Evolutionary conservation across 805 yeast genomes (phyloP).

Genomic region (Komagataella mondaviorum): DNA sequence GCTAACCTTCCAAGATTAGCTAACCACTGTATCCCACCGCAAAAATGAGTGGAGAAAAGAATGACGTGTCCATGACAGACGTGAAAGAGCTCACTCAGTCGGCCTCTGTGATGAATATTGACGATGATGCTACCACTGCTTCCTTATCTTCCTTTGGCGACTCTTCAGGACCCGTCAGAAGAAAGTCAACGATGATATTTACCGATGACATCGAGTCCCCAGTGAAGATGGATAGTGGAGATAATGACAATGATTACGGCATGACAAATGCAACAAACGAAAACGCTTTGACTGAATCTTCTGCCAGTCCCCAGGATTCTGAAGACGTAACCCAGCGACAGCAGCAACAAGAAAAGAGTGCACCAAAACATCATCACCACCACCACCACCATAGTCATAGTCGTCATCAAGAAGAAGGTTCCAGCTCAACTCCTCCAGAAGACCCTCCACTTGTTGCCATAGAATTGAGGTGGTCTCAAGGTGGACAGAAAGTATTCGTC

Average conservation of each 20-base stretch:
- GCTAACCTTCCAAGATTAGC: not conserved
- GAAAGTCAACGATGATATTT: constrained; percentile 61
- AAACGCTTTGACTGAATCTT: constrained; percentile 10
- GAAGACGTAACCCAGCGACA: constrained; percentile 5
- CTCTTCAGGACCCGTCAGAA: constrained; percentile 21
- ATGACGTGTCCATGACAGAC: constrained; percentile 23
- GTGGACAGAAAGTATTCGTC: constrained; percentile 91
- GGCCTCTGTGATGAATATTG: constrained; percentile 7
- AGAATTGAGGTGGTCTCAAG: constrained; percentile 85
- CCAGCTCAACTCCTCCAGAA: constrained; percentile 7
- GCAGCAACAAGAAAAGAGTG: constrained; percentile 3
- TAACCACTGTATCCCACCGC: not conserved
- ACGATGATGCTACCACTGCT: constrained; percentile 1
- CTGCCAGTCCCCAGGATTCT: constrained; percentile 6
- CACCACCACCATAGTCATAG: constrained; percentile 5
- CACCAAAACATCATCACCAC: not conserved
- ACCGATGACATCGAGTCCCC: constrained; percentile 55
- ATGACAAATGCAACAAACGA: constrained; percentile 11
- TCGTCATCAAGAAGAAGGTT: constrained; percentile 1
- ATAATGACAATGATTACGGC: constrained; percentile 13
- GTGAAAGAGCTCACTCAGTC: constrained; percentile 4
- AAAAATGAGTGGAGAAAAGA: constrained; percentile 3
- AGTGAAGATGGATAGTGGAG: constrained; percentile 16
- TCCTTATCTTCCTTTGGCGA: constrained; percentile 3
- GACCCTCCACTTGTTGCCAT: constrained; percentile 27